Conservation (phyloP, 345 rosid genomes). For the Euphorbia peplus region DNA sequence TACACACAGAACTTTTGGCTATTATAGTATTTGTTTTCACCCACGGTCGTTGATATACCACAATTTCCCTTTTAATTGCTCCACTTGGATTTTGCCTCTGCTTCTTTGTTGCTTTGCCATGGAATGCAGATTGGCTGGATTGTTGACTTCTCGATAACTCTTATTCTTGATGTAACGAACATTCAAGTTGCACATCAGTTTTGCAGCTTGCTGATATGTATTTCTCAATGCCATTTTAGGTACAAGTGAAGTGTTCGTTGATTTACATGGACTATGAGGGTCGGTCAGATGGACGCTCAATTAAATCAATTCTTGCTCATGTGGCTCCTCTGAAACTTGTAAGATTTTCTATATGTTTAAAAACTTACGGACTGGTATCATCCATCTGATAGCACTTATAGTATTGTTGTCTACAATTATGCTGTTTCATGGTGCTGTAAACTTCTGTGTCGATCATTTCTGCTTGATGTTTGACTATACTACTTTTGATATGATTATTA, state of each 20-base stretch:
- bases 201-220: slow-evolving; percentile 15
- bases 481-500: not conserved
- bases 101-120: not conserved
- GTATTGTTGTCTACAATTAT: not conserved
- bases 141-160: not conserved
- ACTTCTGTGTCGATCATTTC: not conserved
- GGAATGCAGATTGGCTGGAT: not conserved
- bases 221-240: slow-evolving; percentile 43
- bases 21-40: not conserved
- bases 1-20: not conserved
- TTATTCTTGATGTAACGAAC: not conserved
- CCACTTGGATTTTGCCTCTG: slow-evolving; percentile 5
- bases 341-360: slow-evolving; percentile 31
- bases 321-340: slow-evolving; percentile 95
- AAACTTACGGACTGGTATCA: not conserved
- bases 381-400: not conserved
- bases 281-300: slow-evolving; percentile 90
- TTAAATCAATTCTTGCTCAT: slow-evolving; percentile 88
- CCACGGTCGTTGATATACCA: not conserved
- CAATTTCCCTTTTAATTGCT: not conserved
- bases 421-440: slow-evolving; percentile 5
- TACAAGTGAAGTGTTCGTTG: slow-evolving; percentile 82
- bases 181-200: not conserved
- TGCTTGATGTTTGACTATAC: slow-evolving; percentile 8
- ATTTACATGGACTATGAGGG: slow-evolving; percentile 90